Evolutionary conservation across 805 yeast genomes (phyloP).

Genomic region (Metschnikowia orientalis): DNA sequence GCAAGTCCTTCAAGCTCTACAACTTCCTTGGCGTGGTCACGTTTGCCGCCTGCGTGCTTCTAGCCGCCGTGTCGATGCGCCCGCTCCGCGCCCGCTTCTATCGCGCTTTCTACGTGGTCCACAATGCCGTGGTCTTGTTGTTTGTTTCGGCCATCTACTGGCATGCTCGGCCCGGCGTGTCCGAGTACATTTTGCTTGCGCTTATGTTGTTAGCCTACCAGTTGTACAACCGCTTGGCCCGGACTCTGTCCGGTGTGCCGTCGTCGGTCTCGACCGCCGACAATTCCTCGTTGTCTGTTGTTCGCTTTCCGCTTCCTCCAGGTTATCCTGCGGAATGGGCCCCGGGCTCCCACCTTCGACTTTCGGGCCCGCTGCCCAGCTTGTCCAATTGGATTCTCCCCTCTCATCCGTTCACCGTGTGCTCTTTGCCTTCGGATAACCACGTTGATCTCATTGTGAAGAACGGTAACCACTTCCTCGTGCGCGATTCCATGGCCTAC

Average conservation of each 20-base stretch:
- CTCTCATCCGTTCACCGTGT: conserved; percentile 66
- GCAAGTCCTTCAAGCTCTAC: conserved; percentile 26
- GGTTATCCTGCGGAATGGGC: conserved; percentile 22
- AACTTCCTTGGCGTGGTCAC: conserved; percentile 54
- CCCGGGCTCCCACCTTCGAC: conserved; percentile 59
- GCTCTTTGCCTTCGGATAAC: conserved; percentile 38
- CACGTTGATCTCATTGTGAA: conserved; percentile 43
- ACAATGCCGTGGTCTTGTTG: conserved; percentile 47
- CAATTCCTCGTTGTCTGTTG: conserved; percentile 16
- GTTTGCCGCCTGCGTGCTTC: conserved; percentile 29
- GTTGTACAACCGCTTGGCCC: conserved; percentile 27
- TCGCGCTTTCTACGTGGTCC: conserved; percentile 51
- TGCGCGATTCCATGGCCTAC: conserved; percentile 12
- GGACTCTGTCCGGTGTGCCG: neutral
- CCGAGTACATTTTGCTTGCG: conserved; percentile 14
- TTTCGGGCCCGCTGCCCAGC: conserved; percentile 9
- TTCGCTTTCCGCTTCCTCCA: conserved; percentile 18
- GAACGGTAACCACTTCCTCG: conserved; percentile 27
- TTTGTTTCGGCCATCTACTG: conserved; percentile 40
- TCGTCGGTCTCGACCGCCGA: conserved; percentile 17
- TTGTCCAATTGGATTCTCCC: conserved; percentile 41
- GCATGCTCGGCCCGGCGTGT: conserved; percentile 73
- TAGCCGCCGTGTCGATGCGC: conserved; percentile 45
- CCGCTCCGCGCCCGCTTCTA: conserved; percentile 49
- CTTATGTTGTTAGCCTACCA: conserved; percentile 31